phyloP scores from a whole-genome alignment of 805 yeast genomes.

The Barnettozyma populi region DNA sequence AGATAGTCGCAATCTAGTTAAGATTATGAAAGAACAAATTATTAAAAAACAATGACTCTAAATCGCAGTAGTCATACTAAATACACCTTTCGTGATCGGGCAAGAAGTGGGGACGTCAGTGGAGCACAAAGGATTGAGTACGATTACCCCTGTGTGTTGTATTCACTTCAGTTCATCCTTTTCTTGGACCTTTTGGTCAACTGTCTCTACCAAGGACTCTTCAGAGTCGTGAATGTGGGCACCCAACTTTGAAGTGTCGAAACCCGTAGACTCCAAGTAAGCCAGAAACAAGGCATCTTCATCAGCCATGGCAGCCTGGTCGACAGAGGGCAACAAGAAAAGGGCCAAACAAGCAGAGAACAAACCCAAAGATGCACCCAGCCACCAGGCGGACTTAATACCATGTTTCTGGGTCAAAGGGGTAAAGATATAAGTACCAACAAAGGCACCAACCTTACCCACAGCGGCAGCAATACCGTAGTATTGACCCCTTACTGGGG shows the following conservation, averaged over 20 bases:
- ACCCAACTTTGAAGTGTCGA: slow-evolving; percentile 58
- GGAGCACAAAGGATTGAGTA: too few species aligned
- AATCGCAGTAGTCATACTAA: too few species aligned
- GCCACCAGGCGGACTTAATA: slow-evolving; percentile 72
- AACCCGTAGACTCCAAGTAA: slow-evolving; percentile 65
- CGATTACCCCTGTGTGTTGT: too few species aligned
- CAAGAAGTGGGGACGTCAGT: too few species aligned
- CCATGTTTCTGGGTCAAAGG: slow-evolving; percentile 64
- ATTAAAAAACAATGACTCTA: neutral
- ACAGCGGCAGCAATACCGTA: slow-evolving; percentile 89
- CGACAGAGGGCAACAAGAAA: slow-evolving; percentile 72
- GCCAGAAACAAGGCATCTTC: slow-evolving; percentile 72
- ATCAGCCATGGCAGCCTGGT: slow-evolving; percentile 72
- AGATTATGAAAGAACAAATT: neutral
- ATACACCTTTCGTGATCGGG: too few species aligned
- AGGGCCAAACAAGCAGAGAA: slow-evolving; percentile 65
- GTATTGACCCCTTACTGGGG: slow-evolving; percentile 85
- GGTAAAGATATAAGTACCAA: slow-evolving; percentile 87
- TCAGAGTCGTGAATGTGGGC: slow-evolving; percentile 10
- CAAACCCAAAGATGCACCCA: slow-evolving; percentile 71
- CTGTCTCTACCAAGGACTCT: slow-evolving; percentile 4
- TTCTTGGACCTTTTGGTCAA: slow-evolving; percentile 1
- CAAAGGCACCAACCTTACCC: slow-evolving; percentile 91
- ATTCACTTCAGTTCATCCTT: neutral
- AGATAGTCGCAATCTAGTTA: neutral